Conservation (phyloP, 208 protist species). For the Leishmania lainsoni region DNA sequence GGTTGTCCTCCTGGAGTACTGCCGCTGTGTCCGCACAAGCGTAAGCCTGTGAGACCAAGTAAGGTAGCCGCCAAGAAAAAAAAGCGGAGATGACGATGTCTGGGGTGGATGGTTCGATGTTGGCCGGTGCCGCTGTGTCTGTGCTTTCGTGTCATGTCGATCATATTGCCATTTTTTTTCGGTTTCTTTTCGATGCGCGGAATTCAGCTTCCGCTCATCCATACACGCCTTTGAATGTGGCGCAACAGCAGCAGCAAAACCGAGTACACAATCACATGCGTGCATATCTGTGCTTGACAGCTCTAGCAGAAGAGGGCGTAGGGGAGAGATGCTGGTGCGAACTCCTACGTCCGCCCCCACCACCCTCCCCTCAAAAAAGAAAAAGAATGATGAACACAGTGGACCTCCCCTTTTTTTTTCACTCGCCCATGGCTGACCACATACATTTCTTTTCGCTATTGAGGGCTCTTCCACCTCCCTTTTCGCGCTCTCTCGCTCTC, state of each 20-base stretch:
- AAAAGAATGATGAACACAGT: neutral
- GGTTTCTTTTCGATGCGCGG: neutral
- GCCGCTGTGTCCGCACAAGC: neutral
- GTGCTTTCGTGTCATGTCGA: neutral
- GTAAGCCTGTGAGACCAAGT: neutral
- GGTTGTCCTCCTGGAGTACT: conserved; percentile 4
- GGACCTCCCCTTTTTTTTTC: neutral
- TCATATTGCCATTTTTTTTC: neutral
- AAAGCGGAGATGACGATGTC: neutral
- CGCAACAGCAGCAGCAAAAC: neutral
- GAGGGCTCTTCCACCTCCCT: neutral
- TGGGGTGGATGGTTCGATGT: neutral
- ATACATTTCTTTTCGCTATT: neutral
- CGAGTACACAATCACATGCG: neutral
- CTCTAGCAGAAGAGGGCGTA: neutral
- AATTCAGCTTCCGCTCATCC: neutral
- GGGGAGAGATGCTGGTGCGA: neutral
- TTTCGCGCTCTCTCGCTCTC: neutral
- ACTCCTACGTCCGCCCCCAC: neutral
- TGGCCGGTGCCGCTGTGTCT: neutral
- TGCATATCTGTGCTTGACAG: neutral
- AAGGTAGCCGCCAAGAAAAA: neutral
- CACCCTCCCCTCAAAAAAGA: neutral
- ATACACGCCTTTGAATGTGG: neutral
- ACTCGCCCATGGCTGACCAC: neutral